A percentile compares a stretch with the other conserved stretches of the same genome.
Conservation (phyloP, 441 rosid species). For the Erodium texanum region DNA sequence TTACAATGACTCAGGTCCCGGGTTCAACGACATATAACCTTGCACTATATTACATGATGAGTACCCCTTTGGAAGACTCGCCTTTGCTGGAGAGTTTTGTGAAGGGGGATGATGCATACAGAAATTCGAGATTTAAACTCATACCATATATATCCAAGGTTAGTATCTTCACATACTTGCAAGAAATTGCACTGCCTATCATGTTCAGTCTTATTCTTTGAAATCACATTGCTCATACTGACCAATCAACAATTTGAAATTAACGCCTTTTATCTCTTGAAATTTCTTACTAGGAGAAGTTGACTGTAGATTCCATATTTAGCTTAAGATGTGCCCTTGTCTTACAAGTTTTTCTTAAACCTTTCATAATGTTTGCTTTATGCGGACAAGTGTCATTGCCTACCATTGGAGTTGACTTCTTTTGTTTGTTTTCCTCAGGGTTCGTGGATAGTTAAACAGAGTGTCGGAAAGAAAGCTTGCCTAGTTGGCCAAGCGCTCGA, state of each 20-base stretch:
- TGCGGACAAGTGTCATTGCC: not conserved
- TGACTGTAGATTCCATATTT: conserved; percentile 2
- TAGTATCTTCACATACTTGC: conserved; percentile 16
- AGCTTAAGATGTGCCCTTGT: not conserved
- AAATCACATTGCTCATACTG: conserved; percentile 4
- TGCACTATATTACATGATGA: conserved; percentile 87
- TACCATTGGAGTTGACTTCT: conserved; percentile 1
- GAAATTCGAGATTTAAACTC: conserved; percentile 95
- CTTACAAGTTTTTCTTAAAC: not conserved
- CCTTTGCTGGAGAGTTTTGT: conserved; percentile 78
- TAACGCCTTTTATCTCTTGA: not conserved
- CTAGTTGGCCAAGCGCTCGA: conserved; percentile 89
- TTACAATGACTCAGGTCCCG: conserved; percentile 50
- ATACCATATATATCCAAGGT: conserved; percentile 97
- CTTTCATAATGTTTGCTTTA: not conserved
- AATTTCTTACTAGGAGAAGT: not conserved
- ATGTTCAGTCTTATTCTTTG: conserved; percentile 1
- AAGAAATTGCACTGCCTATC: conserved; percentile 14
- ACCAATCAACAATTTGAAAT: not conserved
- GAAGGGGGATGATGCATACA: conserved; percentile 70
- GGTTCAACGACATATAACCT: conserved; percentile 80
- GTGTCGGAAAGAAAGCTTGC: conserved; percentile 96
- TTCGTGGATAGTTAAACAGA: conserved; percentile 95
- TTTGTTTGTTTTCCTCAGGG: conserved; percentile 47
- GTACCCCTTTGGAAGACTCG: conserved; percentile 61